Base-by-base conservation (phyloP, 1,139 yeast species). In the Diutina catenulata region DNA sequence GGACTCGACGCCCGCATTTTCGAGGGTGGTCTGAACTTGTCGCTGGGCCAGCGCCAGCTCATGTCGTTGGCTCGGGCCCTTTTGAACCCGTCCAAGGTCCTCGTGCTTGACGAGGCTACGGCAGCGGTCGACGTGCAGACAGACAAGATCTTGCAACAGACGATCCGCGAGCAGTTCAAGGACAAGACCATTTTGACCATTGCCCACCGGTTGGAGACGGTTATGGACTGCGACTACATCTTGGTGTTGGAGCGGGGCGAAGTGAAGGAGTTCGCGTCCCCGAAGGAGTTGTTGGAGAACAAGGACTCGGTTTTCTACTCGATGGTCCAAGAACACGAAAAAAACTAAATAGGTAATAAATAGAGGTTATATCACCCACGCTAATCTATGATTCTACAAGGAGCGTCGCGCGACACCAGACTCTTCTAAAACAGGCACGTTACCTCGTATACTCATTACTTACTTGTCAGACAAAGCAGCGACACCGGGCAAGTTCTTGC, bases 401-500 rank as follows among this genome's bases (percentile, higher is more conserved):
- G n/a, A n/a, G n/a, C n/a, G n/a, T n/a, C n/a, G n/a, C n/a, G n/a
- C n/a, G n/a, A n/a, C n/a, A n/a, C n/a, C n/a, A n/a, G n/a, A n/a
- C n/a, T n/a, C n/a, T n/a, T n/a, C n/a, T n/a, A n/a, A n/a, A 22
- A 22, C 10, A 22, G 24, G 24, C 10, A 9, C 24, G 24, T 22
- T 22, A 22, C 10, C 10, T 22, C 8, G 11, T 22, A 22, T 22
- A 13, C 16, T 10, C 2, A 6, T 24, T 15, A 32, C 16, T 52
- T 69, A 55, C 65, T 80, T 82, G 64, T 71, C 77, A 51, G 93
- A 76, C 53, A 87, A 78, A 62, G 91, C 93, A 59, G 73, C 76
- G 49, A 88, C 96, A 76, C 97, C 97, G 51, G 97, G 97, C 57
- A 88, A 76, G 51, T 74, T 93, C 77, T 88, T 88, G 70, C 97